These are phyloP conservation scores for Xylariaceae sp. DNA, from an alignment of 2,329 filamentous ascomycete genomes.

Conservation along the genomic window DNA sequence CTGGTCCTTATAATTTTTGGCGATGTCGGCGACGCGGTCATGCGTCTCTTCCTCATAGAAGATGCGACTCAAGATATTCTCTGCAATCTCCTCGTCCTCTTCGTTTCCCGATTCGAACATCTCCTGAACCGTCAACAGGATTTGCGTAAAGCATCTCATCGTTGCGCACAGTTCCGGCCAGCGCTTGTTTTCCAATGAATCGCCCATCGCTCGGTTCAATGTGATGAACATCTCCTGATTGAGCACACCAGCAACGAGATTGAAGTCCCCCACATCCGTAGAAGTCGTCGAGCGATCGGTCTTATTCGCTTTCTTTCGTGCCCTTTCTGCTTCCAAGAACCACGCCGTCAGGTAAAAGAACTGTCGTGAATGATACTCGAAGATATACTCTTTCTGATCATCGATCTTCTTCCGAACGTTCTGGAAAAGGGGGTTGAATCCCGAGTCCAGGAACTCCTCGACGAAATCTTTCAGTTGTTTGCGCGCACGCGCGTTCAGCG, in stretches of 20 bases:
- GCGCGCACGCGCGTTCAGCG: conserved; percentile 68
- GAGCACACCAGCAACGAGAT: conserved; percentile 79
- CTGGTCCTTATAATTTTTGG: conserved; percentile 86
- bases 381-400: conserved; percentile 75
- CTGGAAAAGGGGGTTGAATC: conserved; percentile 86
- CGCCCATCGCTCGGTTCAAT: conserved; percentile 76
- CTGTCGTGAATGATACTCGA: conserved; percentile 71
- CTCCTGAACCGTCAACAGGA: conserved; percentile 84
- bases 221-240: conserved; percentile 94
- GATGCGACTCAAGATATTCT: conserved; percentile 94
- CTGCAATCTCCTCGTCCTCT: conserved; percentile 95
- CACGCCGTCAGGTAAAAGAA: conserved; percentile 90
- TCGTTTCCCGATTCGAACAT: conserved; percentile 81
- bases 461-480: conserved; percentile 75
- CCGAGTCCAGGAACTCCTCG: conserved; percentile 88
- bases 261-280: conserved; percentile 68
- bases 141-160: conserved; percentile 93
- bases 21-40: conserved; percentile 74
- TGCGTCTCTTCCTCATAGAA: conserved; percentile 97
- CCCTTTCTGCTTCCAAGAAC: conserved; percentile 84
- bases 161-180: conserved; percentile 83
- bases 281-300: conserved; percentile 38
- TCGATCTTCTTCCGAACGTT: conserved; percentile 87
- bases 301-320: conserved; percentile 55
- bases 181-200: conserved; percentile 71